phyloP scores from a whole-genome alignment of 2,329 filamentous ascomycete genomes.

The Fusarium tanahbumbuense region DNA sequence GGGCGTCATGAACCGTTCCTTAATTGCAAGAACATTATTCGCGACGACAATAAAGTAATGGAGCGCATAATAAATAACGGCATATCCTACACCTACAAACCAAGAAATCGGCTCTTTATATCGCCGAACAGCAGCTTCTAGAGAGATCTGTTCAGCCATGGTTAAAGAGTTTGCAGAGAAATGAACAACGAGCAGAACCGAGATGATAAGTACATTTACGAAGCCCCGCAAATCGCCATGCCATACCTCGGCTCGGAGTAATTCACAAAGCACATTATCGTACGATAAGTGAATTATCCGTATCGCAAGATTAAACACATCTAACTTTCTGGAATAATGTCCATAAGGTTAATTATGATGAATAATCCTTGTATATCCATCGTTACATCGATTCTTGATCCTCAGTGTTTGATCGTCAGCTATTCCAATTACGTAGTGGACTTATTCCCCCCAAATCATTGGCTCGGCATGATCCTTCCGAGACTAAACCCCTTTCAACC shows the following conservation, averaged over 20 bases:
- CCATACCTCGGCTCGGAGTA: neutral
- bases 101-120: neutral
- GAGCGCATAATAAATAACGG: neutral
- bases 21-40: neutral
- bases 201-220: neutral
- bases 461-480: neutral
- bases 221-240: slow-evolving; percentile 6
- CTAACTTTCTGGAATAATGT: neutral
- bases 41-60: neutral
- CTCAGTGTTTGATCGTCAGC: neutral
- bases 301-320: neutral
- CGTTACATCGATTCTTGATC: neutral
- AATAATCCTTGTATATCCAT: neutral
- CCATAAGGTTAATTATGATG: neutral
- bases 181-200: neutral
- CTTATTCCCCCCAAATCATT: neutral
- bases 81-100: neutral
- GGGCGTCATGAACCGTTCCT: neutral
- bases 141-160: neutral
- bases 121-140: neutral
- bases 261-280: neutral
- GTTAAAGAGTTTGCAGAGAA: neutral
- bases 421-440: neutral
- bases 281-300: no score
- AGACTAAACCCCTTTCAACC: neutral